These are phyloP conservation scores for Picea sitchensis DNA, from an alignment of 75 land plant species.

Conservation along the genomic window DNA sequence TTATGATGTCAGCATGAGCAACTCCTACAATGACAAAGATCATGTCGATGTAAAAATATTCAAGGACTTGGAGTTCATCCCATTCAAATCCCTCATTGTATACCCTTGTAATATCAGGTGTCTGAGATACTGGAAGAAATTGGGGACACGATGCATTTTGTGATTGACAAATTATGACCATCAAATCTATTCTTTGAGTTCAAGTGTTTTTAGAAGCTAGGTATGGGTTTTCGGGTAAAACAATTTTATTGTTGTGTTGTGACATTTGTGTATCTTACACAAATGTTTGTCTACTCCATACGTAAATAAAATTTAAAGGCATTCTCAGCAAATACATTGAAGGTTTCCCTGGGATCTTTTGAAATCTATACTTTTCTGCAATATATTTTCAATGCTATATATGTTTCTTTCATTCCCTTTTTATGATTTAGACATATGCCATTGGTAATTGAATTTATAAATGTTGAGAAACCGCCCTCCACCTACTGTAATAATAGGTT, in stretches of 20 bases:
- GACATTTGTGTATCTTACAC: not conserved
- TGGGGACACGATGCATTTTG: not conserved
- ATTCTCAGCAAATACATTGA: not conserved
- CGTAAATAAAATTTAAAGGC: not conserved
- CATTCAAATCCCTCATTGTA: not conserved
- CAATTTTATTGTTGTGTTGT: not conserved
- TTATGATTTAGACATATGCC: no score
- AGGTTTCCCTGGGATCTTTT: no score
- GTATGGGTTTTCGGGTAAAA: not conserved
- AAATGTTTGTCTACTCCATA: not conserved
- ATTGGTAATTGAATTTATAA: no score
- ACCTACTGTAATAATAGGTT: no score
- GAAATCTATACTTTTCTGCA: no score
- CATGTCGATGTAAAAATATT: not conserved
- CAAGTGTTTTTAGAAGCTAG: not conserved
- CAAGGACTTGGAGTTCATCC: not conserved
- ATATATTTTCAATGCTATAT: no score
- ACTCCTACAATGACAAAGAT: no score
- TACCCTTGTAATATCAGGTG: not conserved
- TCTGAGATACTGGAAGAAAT: not conserved
- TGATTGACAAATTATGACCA: not conserved
- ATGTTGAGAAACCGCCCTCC: no score
- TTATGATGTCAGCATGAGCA: not conserved
- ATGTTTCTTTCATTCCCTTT: no score
- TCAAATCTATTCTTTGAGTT: not conserved